Base-by-base conservation (phyloP, 768 basidiomycete species). In the Podaxis rugospora region DNA sequence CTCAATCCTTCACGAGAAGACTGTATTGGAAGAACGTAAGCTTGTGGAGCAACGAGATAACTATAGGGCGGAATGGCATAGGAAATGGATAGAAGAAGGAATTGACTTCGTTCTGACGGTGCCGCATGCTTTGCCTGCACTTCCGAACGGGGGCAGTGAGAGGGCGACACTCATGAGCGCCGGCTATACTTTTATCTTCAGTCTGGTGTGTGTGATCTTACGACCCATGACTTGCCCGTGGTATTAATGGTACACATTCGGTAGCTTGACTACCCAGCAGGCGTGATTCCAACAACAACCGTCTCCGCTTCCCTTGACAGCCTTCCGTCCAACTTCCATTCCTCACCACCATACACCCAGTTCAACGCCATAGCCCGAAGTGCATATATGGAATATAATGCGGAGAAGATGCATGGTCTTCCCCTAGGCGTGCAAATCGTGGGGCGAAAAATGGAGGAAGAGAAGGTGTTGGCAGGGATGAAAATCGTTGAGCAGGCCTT, bases 381-480 rank as follows among this genome's bases (percentile, higher is more conserved):
- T n/a, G 80, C 77, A 2, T 81, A 77, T 63, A 69, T 75, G 0
- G 76, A 79, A 1, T 91, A 90, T 55, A 80, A 89, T 53, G 78
- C 83, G 1, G 72, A 81, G 13, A 77, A 80, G 61, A 88, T 89
- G 85, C 79, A 85, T 59, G 88, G 88, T 5, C 73, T 89, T 4
- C 88, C 89, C 0, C 67, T 90, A 1, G 86, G 87, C 1, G 82
- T 89, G 10, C 88, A 90, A 67, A 70, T 90, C 35, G 78, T 83
- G 0, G 87, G 87, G 1, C 73, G 79, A 49, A 74, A 84, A 44
- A 76, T 88, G 42, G 85, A 89, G 68, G 90, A 91, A 71, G 90
- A 92, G 71, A 85, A 85, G 66, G 88, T 88, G 2, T 63, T 90
- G 5, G 83, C 85, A 66, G 87, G 83, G 1, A 89, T 89, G 84